Conservation (phyloP, 2,329 filamentous ascomycete species). For the Epichloe glyceriae region DNA sequence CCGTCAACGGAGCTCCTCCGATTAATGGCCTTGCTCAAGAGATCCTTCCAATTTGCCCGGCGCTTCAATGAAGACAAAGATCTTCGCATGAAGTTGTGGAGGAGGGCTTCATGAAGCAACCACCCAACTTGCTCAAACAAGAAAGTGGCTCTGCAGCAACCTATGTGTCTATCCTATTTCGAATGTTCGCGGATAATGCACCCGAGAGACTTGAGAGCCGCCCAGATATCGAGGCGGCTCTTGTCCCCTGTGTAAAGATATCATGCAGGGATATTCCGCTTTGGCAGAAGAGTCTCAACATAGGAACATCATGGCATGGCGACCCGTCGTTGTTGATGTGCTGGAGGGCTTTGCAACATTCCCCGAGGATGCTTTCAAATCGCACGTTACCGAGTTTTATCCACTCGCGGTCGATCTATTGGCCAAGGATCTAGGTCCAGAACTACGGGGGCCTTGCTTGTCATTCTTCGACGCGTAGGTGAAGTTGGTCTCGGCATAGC, state of each 20-base stretch:
- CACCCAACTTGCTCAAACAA: conserved; percentile 93
- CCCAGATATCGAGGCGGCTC: conserved; percentile 73
- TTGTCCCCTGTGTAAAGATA: conserved; percentile 91
- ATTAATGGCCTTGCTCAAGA: conserved; percentile 88
- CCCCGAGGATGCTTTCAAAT: conserved; percentile 64
- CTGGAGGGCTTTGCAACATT: conserved; percentile 86
- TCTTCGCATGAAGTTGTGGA: conserved; percentile 83
- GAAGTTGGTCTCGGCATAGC: conserved; percentile 55
- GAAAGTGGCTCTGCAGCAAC: conserved; percentile 87
- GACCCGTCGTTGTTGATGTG: conserved; percentile 92
- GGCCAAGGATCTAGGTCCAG: conserved; percentile 64
- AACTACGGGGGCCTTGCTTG: conserved; percentile 67
- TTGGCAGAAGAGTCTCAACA: conserved; percentile 96
- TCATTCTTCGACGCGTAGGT: conserved; percentile 68
- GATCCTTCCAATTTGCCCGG: conserved; percentile 91
- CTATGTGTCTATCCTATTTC: conserved; percentile 88
- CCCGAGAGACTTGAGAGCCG: conserved; percentile 70
- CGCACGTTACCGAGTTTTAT: conserved; percentile 73
- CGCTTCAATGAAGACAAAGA: conserved; percentile 98
- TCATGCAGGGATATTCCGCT: conserved; percentile 70
- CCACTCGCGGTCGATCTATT: conserved; percentile 74
- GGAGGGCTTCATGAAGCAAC: conserved; percentile 99
- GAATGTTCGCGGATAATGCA: conserved; percentile 89
- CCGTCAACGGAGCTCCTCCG: conserved; percentile 80
- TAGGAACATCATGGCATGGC: conserved; percentile 92